Percentiles rank a stretch among this genome's conserved stretches.
These are phyloP conservation scores for Fraxinus latifolia DNA, from an alignment of 305 asterid species.

Conservation along the genomic window DNA sequence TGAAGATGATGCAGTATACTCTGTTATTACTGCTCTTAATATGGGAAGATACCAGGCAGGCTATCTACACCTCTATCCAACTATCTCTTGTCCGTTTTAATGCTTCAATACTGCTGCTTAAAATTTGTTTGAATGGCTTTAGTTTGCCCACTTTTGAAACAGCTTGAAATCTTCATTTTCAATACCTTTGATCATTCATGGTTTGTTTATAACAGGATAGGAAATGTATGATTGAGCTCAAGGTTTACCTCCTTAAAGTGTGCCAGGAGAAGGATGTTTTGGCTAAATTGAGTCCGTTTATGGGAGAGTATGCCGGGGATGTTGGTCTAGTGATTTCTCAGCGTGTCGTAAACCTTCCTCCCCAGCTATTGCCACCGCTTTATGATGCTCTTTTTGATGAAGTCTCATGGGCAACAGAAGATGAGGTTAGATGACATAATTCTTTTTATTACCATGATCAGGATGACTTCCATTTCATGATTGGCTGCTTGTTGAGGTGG, in stretches of 20 bases:
- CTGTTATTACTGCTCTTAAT: constrained; percentile 64
- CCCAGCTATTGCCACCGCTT: constrained; percentile 89
- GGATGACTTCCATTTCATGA: not conserved
- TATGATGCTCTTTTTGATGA: constrained; percentile 84
- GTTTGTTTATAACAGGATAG: constrained; percentile 42
- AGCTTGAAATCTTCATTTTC: constrained; percentile 2
- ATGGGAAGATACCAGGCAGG: constrained; percentile 79
- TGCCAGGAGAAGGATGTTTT: constrained; percentile 44
- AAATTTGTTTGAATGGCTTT: not conserved
- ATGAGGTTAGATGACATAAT: constrained; percentile 59
- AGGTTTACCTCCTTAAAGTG: constrained; percentile 56
- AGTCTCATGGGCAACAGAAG: constrained; percentile 88
- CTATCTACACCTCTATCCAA: constrained; percentile 11
- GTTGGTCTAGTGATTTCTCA: constrained; percentile 82
- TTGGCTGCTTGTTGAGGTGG: constrained; percentile 2
- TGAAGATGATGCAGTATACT: constrained; percentile 79
- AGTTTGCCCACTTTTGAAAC: constrained; percentile 5
- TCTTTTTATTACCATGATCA: not conserved
- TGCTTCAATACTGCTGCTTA: not conserved
- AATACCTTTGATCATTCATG: constrained; percentile 1
- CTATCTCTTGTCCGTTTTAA: not conserved
- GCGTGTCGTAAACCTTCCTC: constrained; percentile 84
- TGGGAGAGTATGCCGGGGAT: constrained; percentile 42
- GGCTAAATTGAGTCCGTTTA: constrained; percentile 42
- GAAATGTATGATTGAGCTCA: constrained; percentile 56